Base-by-base conservation (phyloP, 2,329 filamentous ascomycete species). In the Aspergillus japonicus region DNA sequence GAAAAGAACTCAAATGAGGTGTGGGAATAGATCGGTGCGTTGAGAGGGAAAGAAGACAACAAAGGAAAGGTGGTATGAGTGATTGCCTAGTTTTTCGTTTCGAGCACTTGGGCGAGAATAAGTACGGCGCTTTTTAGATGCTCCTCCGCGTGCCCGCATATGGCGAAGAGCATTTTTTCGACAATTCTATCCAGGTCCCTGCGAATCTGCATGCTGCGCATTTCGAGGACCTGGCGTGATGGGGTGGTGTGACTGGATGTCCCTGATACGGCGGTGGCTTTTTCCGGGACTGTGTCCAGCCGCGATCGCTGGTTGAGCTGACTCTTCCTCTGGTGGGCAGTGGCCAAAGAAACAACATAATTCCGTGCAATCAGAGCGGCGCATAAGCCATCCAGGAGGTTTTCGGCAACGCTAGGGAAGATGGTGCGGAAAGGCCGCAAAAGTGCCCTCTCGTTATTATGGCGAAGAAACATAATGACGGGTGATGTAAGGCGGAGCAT, bases 401-500 rank as follows among this genome's bases (percentile, higher is more conserved):
- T 71, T 26, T 76, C 73, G 7, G 69, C 62, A 4, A 68, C 70
- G 3, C 69, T 61, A 0, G 74, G 70, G 42, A 77, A 77, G 23
- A 77, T 74, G 19, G 71, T 73, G 11, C 69, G 67, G 51, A 77
- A 76, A 7, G 71, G 74, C 2, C 68, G 68, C 5, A 75, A 56
- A 2, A 77, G 61, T 2, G 71, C 61, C 44, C 71, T 72, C 57
- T 77, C 75, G 11, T 77, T 68, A 31, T 68, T 77, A 39, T 73
- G 69, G 21, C 75, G 71, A 19, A 77, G 63, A 58, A 75, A 72
- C 50, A 77, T 71, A 5, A 77, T 74, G 16, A 75, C 75, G 14
- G 75, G 75, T 0, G 75, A 77, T 5, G 74, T 74, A 10, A 77
- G 67, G 19, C 69, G 70, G 5, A 77, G 69, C 67, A 73, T 73